phyloP scores from a whole-genome alignment of 371 early-diverging fungal genomes.

The Haplosporangium sp. region DNA sequence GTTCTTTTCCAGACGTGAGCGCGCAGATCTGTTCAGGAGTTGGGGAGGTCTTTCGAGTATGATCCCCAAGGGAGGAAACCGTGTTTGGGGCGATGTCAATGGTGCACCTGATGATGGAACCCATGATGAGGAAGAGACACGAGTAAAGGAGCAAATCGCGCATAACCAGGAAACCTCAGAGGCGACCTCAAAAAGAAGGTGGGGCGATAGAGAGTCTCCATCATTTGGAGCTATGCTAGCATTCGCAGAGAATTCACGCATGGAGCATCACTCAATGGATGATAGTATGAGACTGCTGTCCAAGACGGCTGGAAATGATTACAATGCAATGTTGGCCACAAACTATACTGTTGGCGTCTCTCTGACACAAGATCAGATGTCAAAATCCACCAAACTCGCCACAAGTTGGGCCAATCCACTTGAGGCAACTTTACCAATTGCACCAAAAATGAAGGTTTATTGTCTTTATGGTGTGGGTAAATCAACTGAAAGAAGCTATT shows the following conservation, averaged over 20 bases:
- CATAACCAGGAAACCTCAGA: constrained; percentile 24
- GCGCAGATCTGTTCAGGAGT: constrained; percentile 82
- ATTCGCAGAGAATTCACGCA: constrained; percentile 49
- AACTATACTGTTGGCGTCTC: constrained; percentile 80
- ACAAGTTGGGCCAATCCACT: constrained; percentile 91
- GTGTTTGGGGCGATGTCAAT: constrained; percentile 80
- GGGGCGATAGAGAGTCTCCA: constrained; percentile 26
- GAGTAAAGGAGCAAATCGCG: constrained; percentile 33
- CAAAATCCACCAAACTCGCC: constrained; percentile 35
- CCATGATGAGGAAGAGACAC: constrained; percentile 43
- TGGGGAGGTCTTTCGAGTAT: constrained; percentile 86
- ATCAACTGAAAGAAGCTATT: constrained; percentile 85
- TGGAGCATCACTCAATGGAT: constrained; percentile 63
- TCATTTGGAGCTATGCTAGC: constrained; percentile 42
- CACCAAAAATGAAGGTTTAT: constrained; percentile 84
- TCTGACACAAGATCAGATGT: constrained; percentile 66
- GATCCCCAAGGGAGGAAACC: constrained; percentile 90
- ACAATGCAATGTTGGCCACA: constrained; percentile 60
- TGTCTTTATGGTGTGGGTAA: constrained; percentile 88
- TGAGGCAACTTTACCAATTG: constrained; percentile 83
- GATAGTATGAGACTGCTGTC: constrained; percentile 67
- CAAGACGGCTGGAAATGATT: constrained; percentile 64
- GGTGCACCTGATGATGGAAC: constrained; percentile 76
- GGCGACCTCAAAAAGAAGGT: constrained; percentile 4
- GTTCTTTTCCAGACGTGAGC: constrained; percentile 85